Conservation (phyloP, 805 yeast genomes). For the Schizosaccharomyces cryophilus region DNA sequence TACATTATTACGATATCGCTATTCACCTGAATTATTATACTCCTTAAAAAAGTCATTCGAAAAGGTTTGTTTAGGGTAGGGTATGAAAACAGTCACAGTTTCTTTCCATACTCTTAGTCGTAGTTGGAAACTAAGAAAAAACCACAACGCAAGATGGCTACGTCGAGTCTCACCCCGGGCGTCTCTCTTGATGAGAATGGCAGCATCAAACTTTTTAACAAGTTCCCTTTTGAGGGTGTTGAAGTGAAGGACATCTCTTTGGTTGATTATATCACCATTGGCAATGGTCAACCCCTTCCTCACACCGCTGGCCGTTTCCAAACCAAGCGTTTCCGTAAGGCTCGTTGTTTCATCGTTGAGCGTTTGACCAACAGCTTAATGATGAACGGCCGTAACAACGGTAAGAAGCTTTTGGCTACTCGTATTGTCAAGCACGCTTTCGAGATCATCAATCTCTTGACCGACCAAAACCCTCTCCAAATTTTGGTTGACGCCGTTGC, state of each 20-base stretch:
- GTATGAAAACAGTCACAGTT: not conserved
- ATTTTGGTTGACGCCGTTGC: constrained; percentile 96
- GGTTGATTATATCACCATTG: constrained; percentile 93
- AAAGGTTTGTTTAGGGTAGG: not conserved
- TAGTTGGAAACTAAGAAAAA: not conserved
- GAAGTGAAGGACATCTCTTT: constrained; percentile 94
- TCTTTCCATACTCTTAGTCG: not conserved
- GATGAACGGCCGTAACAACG: constrained; percentile 99
- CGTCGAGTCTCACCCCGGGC: constrained; percentile 1
- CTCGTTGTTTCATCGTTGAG: constrained; percentile 97
- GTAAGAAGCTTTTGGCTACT: constrained; percentile 99
- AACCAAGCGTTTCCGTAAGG: constrained; percentile 98
- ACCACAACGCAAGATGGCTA: constrained; percentile 1
- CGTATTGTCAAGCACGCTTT: constrained; percentile 98
- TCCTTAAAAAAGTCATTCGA: not conserved
- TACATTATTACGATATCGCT: no score
- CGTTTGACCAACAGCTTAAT: constrained; percentile 97
- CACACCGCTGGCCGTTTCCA: constrained; percentile 99
- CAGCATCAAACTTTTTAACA: constrained; percentile 52
- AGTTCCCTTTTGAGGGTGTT: constrained; percentile 96
- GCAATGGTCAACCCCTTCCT: constrained; percentile 90
- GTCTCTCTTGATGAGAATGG: constrained; percentile 1
- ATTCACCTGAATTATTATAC: no score
- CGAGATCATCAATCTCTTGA: constrained; percentile 88
- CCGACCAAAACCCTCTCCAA: constrained; percentile 98